Evolutionary conservation across 2,329 filamentous ascomycete species (phyloP).

Genomic region (Aspergillus transmontanensis): DNA sequence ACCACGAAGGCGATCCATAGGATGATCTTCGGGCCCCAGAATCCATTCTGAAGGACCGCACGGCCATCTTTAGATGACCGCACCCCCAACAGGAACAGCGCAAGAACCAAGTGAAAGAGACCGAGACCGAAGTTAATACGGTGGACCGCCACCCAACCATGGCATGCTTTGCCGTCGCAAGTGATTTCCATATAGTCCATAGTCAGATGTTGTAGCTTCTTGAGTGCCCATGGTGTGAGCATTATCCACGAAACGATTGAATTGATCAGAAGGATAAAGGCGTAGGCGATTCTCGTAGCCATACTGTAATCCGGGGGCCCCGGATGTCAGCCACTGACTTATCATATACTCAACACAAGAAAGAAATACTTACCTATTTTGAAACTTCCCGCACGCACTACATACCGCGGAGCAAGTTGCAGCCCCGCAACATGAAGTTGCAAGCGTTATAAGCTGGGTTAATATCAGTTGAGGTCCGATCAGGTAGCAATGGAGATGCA

Average conservation of each 20-base stretch:
- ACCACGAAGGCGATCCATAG: conserved; percentile 86
- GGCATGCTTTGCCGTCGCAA: conserved; percentile 86
- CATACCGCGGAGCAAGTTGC: conserved; percentile 96
- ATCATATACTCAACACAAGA: not conserved
- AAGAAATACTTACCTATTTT: conserved; percentile 70
- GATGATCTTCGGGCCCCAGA: conserved; percentile 95
- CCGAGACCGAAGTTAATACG: conserved; percentile 97
- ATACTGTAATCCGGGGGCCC: conserved; percentile 59
- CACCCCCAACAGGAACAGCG: conserved; percentile 82
- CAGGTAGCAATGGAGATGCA: conserved; percentile 22
- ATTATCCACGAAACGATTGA: conserved; percentile 98
- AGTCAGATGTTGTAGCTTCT: conserved; percentile 88
- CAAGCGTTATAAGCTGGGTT: conserved; percentile 70
- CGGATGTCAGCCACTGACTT: conserved; percentile 24
- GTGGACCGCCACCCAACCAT: conserved; percentile 95
- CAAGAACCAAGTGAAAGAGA: conserved; percentile 87
- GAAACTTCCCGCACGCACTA: conserved; percentile 93
- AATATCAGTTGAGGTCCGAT: not conserved
- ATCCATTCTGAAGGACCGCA: conserved; percentile 93
- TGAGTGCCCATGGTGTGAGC: conserved; percentile 97
- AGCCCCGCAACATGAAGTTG: conserved; percentile 90
- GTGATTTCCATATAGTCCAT: conserved; percentile 95
- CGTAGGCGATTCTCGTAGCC: conserved; percentile 94
- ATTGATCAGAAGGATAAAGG: conserved; percentile 91
- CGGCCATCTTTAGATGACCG: conserved; percentile 83